Evolutionary conservation across 306 rosid genomes (phyloP).

Genomic region (Hippophae rhamnoides): DNA sequence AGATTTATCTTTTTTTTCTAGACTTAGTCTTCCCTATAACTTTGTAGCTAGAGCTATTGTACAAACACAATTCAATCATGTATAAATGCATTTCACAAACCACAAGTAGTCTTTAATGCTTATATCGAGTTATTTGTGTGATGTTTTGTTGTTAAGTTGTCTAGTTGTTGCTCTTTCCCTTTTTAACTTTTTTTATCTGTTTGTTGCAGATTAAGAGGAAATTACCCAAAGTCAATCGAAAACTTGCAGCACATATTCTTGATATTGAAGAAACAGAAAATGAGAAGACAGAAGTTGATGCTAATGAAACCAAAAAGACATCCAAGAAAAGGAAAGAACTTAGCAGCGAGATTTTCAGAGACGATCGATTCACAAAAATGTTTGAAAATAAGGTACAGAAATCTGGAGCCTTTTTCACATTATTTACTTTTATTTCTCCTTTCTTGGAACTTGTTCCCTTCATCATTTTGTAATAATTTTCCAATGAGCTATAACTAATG

Average conservation of each 20-base stretch:
- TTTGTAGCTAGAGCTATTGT: no score
- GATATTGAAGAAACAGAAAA: constrained; percentile 49
- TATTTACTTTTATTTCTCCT: not conserved
- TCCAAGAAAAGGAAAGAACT: constrained; percentile 70
- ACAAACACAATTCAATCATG: no score
- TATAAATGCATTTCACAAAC: no score
- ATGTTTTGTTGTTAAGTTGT: not conserved
- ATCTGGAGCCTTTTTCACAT: constrained; percentile 9
- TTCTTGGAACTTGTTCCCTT: not conserved
- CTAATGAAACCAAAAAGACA: constrained; percentile 39
- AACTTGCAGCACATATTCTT: constrained; percentile 54
- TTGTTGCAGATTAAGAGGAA: constrained; percentile 58
- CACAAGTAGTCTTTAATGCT: no score
- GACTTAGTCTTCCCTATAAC: no score
- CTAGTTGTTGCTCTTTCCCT: not conserved
- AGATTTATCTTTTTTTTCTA: no score
- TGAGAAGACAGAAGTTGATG: constrained; percentile 40
- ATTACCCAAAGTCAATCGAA: constrained; percentile 71
- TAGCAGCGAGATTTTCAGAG: constrained; percentile 47
- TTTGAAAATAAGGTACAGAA: constrained; percentile 54
- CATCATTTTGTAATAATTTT: no score
- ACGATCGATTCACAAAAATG: constrained; percentile 54
- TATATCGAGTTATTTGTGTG: constrained; percentile 1
- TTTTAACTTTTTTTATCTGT: constrained; percentile 1
- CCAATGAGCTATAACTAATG: no score